These are phyloP conservation scores for Oidiodendron maius DNA, from an alignment of 495 filamentous ascomycete genomes.

Conservation along the genomic window DNA sequence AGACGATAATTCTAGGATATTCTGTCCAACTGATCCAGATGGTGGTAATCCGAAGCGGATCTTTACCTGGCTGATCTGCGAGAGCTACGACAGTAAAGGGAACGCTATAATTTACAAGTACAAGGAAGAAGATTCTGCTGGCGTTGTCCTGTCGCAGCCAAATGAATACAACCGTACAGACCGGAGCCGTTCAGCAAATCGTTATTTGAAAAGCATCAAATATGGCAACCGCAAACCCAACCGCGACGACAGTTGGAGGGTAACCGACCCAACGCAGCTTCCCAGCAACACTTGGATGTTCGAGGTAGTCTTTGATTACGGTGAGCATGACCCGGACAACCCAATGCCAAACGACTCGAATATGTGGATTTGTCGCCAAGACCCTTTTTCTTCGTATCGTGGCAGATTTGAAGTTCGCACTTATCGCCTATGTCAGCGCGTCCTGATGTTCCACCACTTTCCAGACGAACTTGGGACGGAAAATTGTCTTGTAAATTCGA, in stretches of 20 bases:
- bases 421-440: constrained; percentile 26
- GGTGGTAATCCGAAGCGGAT: not conserved
- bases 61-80: constrained; percentile 2
- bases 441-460: constrained; percentile 33
- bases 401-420: constrained; percentile 28
- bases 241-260: not conserved
- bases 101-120: constrained; percentile 1
- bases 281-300: constrained; percentile 25
- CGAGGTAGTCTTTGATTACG: constrained; percentile 30
- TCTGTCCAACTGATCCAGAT: constrained; percentile 1
- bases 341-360: not conserved
- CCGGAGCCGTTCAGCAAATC: constrained; percentile 4
- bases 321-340: constrained; percentile 13
- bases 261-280: not conserved
- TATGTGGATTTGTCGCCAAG: constrained; percentile 1
- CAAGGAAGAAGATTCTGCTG: constrained; percentile 14
- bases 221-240: constrained; percentile 22
- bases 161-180: constrained; percentile 8
- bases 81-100: not conserved
- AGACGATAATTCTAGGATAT: not conserved
- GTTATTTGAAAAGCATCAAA: constrained; percentile 24
- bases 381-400: constrained; percentile 25
- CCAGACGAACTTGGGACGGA: constrained; percentile 13
- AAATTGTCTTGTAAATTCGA: constrained; percentile 21
- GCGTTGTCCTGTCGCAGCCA: not conserved